Percentiles rank a stretch among this genome's conserved stretches.
Conservation (phyloP, 2,329 filamentous ascomycete genomes). For the Exserohilum rostratum region DNA sequence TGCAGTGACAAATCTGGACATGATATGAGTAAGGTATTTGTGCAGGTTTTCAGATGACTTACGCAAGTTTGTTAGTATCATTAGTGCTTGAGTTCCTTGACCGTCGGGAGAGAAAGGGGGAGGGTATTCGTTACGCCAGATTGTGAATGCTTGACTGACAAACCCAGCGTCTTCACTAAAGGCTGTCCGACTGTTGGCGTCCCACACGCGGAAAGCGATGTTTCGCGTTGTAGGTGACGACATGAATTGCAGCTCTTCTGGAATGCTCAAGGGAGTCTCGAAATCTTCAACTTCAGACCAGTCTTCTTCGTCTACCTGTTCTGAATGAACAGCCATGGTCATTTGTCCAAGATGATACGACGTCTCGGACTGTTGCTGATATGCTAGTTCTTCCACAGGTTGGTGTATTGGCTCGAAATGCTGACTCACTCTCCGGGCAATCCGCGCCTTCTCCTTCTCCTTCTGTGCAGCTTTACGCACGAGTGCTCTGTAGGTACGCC, state of each 20-base stretch:
- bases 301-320: background rate
- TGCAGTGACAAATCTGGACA: conserved; percentile 2
- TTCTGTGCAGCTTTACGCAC: background rate
- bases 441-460: background rate
- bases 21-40: too few species aligned
- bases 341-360: background rate
- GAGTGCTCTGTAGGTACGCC: background rate
- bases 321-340: background rate
- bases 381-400: background rate
- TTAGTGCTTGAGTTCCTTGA: background rate
- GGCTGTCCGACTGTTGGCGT: background rate
- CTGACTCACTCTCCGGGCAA: background rate
- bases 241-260: background rate
- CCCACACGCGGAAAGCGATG: conserved; percentile 15
- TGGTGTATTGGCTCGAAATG: too few species aligned
- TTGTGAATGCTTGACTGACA: background rate
- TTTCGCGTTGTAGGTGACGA: background rate
- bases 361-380: background rate
- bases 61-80: background rate
- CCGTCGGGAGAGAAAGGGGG: conserved; percentile 10
- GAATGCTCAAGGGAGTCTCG: background rate
- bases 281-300: background rate
- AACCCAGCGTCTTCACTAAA: conserved; percentile 15
- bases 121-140: conserved; percentile 3
- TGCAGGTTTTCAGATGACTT: background rate